Percentiles rank a stretch among this genome's conserved stretches.
Evolutionary conservation across 352 stramenopile genomes (phyloP).

Genomic region (Phytophthora uliginosa): DNA sequence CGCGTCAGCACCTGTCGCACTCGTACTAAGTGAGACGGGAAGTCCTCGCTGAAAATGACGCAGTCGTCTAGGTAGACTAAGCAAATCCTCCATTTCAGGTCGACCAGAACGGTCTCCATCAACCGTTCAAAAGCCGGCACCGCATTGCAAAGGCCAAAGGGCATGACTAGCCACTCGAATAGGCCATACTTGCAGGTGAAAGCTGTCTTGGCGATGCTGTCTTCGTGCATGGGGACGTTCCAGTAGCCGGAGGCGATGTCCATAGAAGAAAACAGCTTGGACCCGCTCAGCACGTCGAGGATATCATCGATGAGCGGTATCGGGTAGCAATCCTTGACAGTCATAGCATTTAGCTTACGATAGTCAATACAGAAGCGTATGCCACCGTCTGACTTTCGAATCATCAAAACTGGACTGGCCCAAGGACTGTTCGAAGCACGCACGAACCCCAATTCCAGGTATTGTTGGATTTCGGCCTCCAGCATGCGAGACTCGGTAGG

Average conservation of each 20-base stretch:
- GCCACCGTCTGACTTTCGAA: background rate
- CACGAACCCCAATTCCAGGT: constrained; percentile 2
- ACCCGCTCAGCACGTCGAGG: constrained; percentile 1
- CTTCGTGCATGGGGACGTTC: background rate
- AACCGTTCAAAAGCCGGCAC: background rate
- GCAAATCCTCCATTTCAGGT: constrained; percentile 6
- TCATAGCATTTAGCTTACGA: constrained; percentile 9
- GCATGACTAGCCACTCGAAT: background rate
- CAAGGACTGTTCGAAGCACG: constrained; percentile 1
- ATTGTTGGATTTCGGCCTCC: constrained; percentile 12
- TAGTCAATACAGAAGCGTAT: constrained; percentile 26
- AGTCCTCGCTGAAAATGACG: constrained; percentile 9
- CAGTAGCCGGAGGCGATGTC: no score
- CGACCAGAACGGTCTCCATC: constrained; percentile 13
- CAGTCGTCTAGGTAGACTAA: constrained; percentile 12
- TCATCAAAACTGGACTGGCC: constrained; percentile 7
- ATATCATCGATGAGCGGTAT: constrained; percentile 25
- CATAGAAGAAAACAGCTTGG: constrained; percentile 8
- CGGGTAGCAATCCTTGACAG: constrained; percentile 10
- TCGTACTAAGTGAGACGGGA: background rate
- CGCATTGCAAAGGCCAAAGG: constrained; percentile 6
- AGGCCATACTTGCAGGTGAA: constrained; percentile 13
- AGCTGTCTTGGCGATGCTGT: background rate
- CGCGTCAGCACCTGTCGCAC: background rate
- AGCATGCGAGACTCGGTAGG: background rate